Evolutionary conservation across 441 rosid genomes (phyloP).

Genomic region (Oxalis stricta): DNA sequence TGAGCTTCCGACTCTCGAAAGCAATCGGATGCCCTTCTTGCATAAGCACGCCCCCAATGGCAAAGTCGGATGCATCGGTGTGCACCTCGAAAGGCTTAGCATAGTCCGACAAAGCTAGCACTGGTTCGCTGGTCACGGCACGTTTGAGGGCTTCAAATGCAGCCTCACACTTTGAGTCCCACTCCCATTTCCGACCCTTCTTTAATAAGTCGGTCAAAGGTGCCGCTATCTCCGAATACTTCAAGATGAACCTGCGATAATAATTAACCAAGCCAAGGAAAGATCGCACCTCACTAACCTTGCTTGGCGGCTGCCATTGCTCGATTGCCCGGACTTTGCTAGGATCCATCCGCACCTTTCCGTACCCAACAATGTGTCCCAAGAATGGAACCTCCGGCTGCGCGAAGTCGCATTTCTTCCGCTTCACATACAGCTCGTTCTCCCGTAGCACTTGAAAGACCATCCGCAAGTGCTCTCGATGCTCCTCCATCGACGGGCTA

Average conservation of each 20-base stretch:
- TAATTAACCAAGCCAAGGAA: too few species aligned
- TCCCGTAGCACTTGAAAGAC: neutral
- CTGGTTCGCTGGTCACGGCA: neutral
- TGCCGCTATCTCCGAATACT: neutral
- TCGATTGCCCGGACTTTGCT: neutral
- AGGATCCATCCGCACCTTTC: neutral
- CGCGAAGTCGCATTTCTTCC: neutral
- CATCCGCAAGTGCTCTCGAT: fast-evolving
- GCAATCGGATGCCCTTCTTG: neutral
- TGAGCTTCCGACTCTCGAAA: neutral
- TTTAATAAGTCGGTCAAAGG: neutral
- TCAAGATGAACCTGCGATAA: too few species aligned
- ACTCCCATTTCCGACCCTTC: neutral
- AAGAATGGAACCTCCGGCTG: neutral
- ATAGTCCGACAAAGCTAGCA: neutral
- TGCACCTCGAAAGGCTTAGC: neutral
- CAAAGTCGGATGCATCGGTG: neutral
- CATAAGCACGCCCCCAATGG: slow-evolving; percentile 1
- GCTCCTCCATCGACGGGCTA: neutral
- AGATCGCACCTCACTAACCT: neutral
- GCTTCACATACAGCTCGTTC: neutral
- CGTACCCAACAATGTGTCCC: neutral
- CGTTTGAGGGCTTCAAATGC: neutral
- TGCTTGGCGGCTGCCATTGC: neutral
- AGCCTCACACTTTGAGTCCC: neutral